Evolutionary conservation across 1,284 basidiomycete species (phyloP), one percentile per base, ranked within the genome.

Genomic region (Ustilago trichophora): DNA sequence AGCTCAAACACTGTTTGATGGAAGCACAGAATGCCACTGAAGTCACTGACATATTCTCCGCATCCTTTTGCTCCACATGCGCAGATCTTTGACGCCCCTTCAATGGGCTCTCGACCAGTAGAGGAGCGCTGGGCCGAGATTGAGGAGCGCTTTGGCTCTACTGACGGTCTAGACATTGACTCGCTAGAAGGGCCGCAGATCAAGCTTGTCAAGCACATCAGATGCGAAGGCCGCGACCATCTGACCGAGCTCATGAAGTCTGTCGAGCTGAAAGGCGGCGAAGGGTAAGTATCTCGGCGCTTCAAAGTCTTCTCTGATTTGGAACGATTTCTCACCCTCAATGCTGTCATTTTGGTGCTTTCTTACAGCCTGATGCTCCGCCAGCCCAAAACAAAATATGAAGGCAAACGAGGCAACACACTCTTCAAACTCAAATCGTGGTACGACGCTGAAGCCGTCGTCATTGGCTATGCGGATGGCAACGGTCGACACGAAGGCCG

Each of bases 361-460:
- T 27, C 2, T 11, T 27, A 26, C 64, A 80, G 80, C 5, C 46
- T 89, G 18, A 89, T 89, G 88, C 82, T 89, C n/a, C 83, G 88
- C 13, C 83, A 85, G 55, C 85, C 87, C 7, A 80, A 75, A 0
- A 83, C 87, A 9, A 56, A 78, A 37, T 89, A 89, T 64, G 87
- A 87, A 72, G 85, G 84, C 6, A 78, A 80, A 25, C 84, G 88
- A 26, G 87, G 86, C 1, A 82, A 76, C 3, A 85, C 86, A 2
- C 80, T 89, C 5, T 82, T 87, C 42, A 89, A 89, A 75, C 84
- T 88, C 78, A 89, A 89, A 85, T 87, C 87, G 1, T 88, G 88
- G 78, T 86, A 87, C 71, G 88, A 89, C 65, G 88, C 87, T 6
- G 88, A 89, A 73, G 88, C 88, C 7, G 77, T 85, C 33, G 87